phyloP scores from a whole-genome alignment of 2,329 filamentous ascomycete genomes.

The Drechslerella stenobrocha region DNA sequence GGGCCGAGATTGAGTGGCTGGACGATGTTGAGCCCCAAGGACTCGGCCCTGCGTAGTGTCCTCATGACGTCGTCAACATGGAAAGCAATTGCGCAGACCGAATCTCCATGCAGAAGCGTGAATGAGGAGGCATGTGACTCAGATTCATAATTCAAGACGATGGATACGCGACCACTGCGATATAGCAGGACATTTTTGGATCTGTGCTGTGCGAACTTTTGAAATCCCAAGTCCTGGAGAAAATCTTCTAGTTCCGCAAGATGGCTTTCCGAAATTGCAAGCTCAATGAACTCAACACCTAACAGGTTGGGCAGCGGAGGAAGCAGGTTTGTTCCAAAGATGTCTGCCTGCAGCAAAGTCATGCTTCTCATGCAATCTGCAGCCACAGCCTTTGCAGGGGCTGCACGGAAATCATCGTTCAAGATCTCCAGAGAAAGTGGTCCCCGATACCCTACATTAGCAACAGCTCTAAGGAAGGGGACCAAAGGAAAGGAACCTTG shows the following conservation, averaged over 20 bases:
- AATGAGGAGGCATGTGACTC: conserved; percentile 50
- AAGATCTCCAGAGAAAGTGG: conserved; percentile 49
- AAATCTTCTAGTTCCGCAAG: conserved; percentile 45
- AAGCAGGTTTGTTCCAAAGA: conserved; percentile 48
- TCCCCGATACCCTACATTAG: conserved; percentile 48
- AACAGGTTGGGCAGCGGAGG: conserved; percentile 46
- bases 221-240: conserved; percentile 46
- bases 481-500: conserved; percentile 50
- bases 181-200: conserved; percentile 49
- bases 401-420: conserved; percentile 50
- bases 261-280: conserved; percentile 49
- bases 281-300: conserved; percentile 50
- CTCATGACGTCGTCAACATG: conserved; percentile 47
- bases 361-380: conserved; percentile 48
- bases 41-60: conserved; percentile 38
- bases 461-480: conserved; percentile 47
- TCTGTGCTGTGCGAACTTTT: conserved; percentile 45
- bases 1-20: conserved; percentile 46
- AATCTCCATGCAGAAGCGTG: conserved; percentile 47
- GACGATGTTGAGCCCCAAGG: conserved; percentile 45
- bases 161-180: conserved; percentile 45
- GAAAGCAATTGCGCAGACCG: conserved; percentile 47
- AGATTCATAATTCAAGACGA: conserved; percentile 49
- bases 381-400: conserved; percentile 45
- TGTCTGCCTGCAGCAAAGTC: conserved; percentile 46